Percentiles rank a stretch among this genome's conserved stretches.
Evolutionary conservation across 352 stramenopile species (phyloP).

Genomic region (Phytopythium vexans): DNA sequence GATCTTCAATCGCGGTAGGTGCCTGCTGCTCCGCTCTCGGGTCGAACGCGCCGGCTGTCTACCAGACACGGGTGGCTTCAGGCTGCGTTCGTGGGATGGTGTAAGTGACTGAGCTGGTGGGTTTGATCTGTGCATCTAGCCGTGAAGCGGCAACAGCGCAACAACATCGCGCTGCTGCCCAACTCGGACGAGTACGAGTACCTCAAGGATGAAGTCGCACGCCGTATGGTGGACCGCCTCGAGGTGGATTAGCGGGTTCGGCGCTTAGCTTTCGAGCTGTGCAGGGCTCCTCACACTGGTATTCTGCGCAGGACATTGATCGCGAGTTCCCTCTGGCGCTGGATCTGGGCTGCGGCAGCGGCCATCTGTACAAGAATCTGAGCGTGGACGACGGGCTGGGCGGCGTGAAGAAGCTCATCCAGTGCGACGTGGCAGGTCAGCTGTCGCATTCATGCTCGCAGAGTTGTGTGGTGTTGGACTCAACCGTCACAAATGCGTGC

Average conservation of each 20-base stretch:
- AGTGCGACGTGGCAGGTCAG: slow-evolving; percentile 70
- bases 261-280: no score
- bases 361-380: slow-evolving; percentile 83
- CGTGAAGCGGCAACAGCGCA: slow-evolving; percentile 77
- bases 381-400: slow-evolving; percentile 66
- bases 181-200: slow-evolving; percentile 83
- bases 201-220: slow-evolving; percentile 81
- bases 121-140: slow-evolving; percentile 21
- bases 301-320: slow-evolving; percentile 59
- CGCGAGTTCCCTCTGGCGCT: slow-evolving; percentile 77
- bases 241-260: slow-evolving; percentile 28
- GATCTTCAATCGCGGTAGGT: slow-evolving; percentile 63
- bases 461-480: not conserved
- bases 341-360: slow-evolving; percentile 75
- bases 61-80: not conserved
- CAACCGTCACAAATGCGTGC: not conserved
- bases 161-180: slow-evolving; percentile 58
- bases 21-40: not conserved
- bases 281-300: not conserved
- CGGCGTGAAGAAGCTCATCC: slow-evolving; percentile 71
- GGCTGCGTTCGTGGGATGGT: not conserved
- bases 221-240: slow-evolving; percentile 76
- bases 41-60: no score
- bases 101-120: not conserved
- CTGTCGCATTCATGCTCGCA: not conserved